Base-by-base conservation (phyloP, 2,329 filamentous ascomycete species). In the Balansia obtecta region DNA sequence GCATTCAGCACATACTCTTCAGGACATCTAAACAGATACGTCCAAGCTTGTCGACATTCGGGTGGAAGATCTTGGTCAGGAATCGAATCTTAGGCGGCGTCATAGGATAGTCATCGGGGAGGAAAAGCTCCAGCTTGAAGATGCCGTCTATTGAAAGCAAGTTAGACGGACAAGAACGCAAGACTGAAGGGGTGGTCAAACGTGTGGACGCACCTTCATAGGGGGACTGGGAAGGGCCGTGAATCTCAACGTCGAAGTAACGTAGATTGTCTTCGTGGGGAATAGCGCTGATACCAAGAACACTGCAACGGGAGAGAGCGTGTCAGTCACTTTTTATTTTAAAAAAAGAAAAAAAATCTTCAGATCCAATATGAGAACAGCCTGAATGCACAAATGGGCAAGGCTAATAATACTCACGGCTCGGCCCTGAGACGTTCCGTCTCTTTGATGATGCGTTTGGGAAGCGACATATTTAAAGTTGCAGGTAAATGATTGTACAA, bases 21-120 rank as follows among this genome's bases (percentile, higher is more conserved):
- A 98, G 72, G 34, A 98, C 93, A 65, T 98, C 93, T 46, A 98
- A 73, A 65, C 94, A 98, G 70, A 98, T 98, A 53, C 93, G 86
- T 53, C 93, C 93, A 2, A 98, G 81, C 70, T 94, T 94, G 68
- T 98, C 93, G 60, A 98, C 96, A 67, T 98, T 98, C 48, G 93
- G 93, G 68, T 98, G 94, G 71, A 97, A 98, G 68, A 98, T 97
- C 72, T 95, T 96, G 60, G 94, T 98, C 48, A 98, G 76, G 71
- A 98, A 98, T 50, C 93, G 87, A 64, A 98, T 96, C 76, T 96
- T 96, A 44, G 93, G 93, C 49, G 93, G 91, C 34, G 89, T 95
- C 93, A 98, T 98, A 41, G 93, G 93, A 67, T 98, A 98, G 72
- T 98, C 93, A 63, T 98, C 93, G 43, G 94, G 94, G 22, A 98